Conservation (phyloP, 106 monocot genomes). For the Dendrobium officinale region DNA sequence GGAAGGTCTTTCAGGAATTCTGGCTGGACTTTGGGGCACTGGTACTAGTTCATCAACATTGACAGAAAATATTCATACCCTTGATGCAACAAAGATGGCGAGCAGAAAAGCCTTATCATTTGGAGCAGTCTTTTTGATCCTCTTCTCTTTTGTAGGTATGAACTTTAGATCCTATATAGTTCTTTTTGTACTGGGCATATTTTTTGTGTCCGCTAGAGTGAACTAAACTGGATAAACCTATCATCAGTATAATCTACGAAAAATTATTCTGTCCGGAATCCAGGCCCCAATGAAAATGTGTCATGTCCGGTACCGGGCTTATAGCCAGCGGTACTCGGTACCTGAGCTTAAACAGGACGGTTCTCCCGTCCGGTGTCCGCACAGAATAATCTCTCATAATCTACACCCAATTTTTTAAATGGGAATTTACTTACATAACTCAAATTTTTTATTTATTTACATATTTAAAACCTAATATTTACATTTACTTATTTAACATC, state of each 20-base stretch:
- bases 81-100: slow-evolving; percentile 80
- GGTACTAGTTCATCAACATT: slow-evolving; percentile 87
- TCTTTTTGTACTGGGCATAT: not conserved
- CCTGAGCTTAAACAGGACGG: too few species aligned
- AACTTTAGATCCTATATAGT: not conserved
- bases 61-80: slow-evolving; percentile 90
- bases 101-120: slow-evolving; percentile 68
- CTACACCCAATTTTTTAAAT: too few species aligned
- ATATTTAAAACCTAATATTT: too few species aligned
- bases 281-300: too few species aligned
- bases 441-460: too few species aligned
- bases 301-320: too few species aligned
- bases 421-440: too few species aligned
- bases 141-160: slow-evolving; percentile 91
- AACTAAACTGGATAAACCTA: not conserved
- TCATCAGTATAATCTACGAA: not conserved
- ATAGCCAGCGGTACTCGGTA: too few species aligned
- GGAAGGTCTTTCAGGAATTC: slow-evolving; percentile 80
- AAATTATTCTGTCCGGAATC: too few species aligned
- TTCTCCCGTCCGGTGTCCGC: too few species aligned
- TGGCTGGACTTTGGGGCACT: slow-evolving; percentile 97
- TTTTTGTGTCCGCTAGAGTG: not conserved
- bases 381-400: not conserved
- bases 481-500: too few species aligned
- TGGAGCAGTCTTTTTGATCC: slow-evolving; percentile 69